These are phyloP conservation scores for Vachellia pachyceras DNA, from an alignment of 306 rosid genomes.

Conservation along the genomic window DNA sequence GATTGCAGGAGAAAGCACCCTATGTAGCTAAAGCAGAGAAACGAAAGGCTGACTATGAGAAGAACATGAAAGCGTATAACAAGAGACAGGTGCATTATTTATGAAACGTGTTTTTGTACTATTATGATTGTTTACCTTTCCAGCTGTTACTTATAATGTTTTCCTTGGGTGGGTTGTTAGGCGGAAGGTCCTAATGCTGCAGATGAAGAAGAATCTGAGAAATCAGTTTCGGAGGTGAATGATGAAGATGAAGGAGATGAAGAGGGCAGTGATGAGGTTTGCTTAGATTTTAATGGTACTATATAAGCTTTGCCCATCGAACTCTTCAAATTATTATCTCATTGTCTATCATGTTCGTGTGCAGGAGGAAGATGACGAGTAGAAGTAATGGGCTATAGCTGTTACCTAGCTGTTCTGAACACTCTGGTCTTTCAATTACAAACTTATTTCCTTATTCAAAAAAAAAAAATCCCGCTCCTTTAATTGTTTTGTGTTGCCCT, in stretches of 20 bases:
- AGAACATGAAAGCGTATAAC: constrained; percentile 66
- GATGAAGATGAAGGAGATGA: constrained; percentile 69
- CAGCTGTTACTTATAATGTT: background rate
- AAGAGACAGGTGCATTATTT: constrained; percentile 53
- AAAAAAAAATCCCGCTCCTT: constrained; percentile 41
- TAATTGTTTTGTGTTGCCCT: constrained; percentile 49
- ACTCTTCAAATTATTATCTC: background rate
- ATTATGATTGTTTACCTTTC: background rate
- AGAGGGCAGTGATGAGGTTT: constrained; percentile 71
- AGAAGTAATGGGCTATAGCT: constrained; percentile 47
- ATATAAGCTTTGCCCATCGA: background rate
- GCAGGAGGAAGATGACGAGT: constrained; percentile 79
- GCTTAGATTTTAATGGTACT: background rate
- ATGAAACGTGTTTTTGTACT: background rate
- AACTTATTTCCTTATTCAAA: constrained; percentile 36
- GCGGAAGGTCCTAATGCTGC: constrained; percentile 66
- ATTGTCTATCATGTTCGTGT: background rate
- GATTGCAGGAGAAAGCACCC: constrained; percentile 67
- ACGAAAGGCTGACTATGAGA: constrained; percentile 68
- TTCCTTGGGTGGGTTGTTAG: constrained; percentile 30
- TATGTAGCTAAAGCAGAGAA: constrained; percentile 67
- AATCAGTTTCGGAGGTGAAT: constrained; percentile 69
- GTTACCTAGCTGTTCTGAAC: constrained; percentile 46
- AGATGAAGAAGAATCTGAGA: constrained; percentile 62
- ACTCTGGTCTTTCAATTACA: constrained; percentile 52